Percentiles rank a stretch among this genome's conserved stretches.
phyloP scores from a whole-genome alignment of 129 eudicot genomes.

The Chrysanthemum makinoi region DNA sequence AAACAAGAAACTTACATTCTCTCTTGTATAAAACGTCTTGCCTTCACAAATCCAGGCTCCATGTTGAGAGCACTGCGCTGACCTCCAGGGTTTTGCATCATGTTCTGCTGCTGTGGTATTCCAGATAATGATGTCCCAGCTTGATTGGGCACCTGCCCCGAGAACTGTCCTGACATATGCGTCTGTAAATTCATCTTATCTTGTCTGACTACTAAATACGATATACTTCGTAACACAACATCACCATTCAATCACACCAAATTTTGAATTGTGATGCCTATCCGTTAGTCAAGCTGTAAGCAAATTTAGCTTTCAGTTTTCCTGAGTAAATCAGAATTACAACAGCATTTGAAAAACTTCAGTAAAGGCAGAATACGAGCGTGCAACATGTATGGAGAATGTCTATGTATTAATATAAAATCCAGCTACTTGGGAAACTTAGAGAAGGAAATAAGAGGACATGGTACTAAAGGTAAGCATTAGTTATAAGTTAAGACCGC shows the following conservation, averaged over 20 bases:
- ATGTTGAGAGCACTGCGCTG: slow-evolving; percentile 38
- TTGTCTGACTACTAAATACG: slow-evolving; percentile 20
- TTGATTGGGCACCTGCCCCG: slow-evolving; percentile 65
- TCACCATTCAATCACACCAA: slow-evolving; percentile 18
- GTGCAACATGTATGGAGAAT: background rate
- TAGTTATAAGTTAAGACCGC: too few relatives aligned
- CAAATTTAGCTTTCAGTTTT: background rate
- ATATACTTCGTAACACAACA: slow-evolving; percentile 24
- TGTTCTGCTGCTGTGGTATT: slow-evolving; percentile 54
- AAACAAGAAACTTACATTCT: slow-evolving; percentile 50
- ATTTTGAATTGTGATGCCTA: slow-evolving; percentile 7
- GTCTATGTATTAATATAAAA: background rate
- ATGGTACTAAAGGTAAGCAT: too few relatives aligned
- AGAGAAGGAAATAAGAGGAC: too few relatives aligned
- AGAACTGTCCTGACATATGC: slow-evolving; percentile 47
- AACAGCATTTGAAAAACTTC: background rate
- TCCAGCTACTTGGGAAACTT: too few relatives aligned
- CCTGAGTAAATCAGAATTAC: slow-evolving; percentile 16
- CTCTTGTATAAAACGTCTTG: slow-evolving; percentile 43
- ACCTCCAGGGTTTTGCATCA: slow-evolving; percentile 57
- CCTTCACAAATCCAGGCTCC: slow-evolving; percentile 44
- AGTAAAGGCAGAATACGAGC: slow-evolving; percentile 10
- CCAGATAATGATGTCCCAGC: slow-evolving; percentile 48
- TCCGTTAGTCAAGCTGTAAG: slow-evolving; percentile 11
- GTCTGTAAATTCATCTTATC: slow-evolving; percentile 63